Conservation (phyloP, 257 asterid genomes). For the Forsythia viridissima region DNA sequence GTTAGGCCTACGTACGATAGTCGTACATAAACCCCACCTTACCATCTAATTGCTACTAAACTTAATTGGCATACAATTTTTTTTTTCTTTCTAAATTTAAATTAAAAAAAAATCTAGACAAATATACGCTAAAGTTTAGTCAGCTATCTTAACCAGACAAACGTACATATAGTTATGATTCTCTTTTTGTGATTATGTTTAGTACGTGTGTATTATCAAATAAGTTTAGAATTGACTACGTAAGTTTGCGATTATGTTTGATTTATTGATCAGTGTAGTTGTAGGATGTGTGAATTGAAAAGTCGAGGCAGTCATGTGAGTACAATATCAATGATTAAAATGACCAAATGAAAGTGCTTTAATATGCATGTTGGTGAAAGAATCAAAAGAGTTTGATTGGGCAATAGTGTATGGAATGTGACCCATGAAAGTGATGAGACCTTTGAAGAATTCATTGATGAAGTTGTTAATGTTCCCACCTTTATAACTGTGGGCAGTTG, state of each 20-base stretch:
- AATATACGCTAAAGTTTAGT: too few species aligned
- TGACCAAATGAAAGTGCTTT: conserved; percentile 1
- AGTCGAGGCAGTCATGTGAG: background rate
- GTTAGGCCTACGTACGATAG: conserved; percentile 22
- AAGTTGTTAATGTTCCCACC: conserved; percentile 15
- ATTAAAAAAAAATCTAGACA: background rate
- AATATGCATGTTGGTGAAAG: conserved; percentile 22
- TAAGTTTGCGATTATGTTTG: too few species aligned
- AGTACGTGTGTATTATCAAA: too few species aligned
- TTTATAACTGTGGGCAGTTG: conserved; percentile 26
- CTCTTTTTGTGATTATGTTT: too few species aligned
- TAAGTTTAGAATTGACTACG: background rate
- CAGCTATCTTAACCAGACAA: too few species aligned
- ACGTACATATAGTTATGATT: too few species aligned
- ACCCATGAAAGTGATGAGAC: conserved; percentile 28
- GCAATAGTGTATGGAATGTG: conserved; percentile 9
- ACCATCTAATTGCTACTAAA: background rate
- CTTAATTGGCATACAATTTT: background rate
- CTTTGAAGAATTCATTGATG: conserved; percentile 29
- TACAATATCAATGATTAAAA: conserved; percentile 29
- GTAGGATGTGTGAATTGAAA: background rate
- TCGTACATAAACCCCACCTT: conserved; percentile 23
- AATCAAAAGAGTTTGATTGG: conserved; percentile 7
- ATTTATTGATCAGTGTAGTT: too few species aligned
- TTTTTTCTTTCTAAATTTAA: too few species aligned